A percentile compares a stretch with the other conserved stretches of the same genome.
Evolutionary conservation across 2,329 filamentous ascomycete genomes (phyloP).

Genomic region (Nannizzia gypsea): DNA sequence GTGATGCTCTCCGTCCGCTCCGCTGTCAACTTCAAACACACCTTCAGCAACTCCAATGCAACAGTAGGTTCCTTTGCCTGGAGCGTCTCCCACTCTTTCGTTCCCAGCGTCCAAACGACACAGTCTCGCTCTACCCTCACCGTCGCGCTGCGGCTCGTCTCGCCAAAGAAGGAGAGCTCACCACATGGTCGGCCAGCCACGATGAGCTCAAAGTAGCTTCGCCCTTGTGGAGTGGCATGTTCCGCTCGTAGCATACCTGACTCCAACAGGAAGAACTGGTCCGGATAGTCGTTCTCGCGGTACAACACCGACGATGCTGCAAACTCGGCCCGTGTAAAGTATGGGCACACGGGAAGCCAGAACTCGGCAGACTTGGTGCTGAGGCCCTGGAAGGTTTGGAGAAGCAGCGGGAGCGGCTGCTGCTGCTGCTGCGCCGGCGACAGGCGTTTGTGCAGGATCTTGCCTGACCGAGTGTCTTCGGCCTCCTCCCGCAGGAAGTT

Average conservation of each 20-base stretch:
- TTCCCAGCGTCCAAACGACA: conserved; percentile 69
- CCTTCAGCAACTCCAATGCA: conserved; percentile 68
- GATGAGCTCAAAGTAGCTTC: conserved; percentile 73
- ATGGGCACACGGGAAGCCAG: conserved; percentile 70
- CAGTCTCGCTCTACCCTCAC: conserved; percentile 72
- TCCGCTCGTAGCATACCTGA: conserved; percentile 79
- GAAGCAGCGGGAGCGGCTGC: conserved; percentile 73
- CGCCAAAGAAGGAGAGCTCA: conserved; percentile 90
- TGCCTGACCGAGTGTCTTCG: conserved; percentile 27
- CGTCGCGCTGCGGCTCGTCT: conserved; percentile 76
- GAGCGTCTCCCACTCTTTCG: conserved; percentile 57
- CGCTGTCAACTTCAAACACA: conserved; percentile 85
- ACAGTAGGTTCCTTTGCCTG: conserved; percentile 64
- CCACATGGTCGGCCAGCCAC: conserved; percentile 90
- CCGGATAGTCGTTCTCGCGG: conserved; percentile 60
- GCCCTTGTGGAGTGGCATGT: conserved; percentile 78
- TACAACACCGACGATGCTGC: conserved; percentile 63
- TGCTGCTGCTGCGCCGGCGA: conserved; percentile 1
- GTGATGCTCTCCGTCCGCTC: conserved; percentile 74
- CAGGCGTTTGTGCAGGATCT: neutral
- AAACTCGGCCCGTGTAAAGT: conserved; percentile 61
- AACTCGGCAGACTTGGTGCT: conserved; percentile 85
- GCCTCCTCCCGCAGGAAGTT: conserved; percentile 60
- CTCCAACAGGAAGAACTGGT: conserved; percentile 84
- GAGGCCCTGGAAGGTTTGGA: conserved; percentile 88